Evolutionary conservation across 108 stramenopile genomes (phyloP).

Genomic region (Hondaea fermentalgiana): DNA sequence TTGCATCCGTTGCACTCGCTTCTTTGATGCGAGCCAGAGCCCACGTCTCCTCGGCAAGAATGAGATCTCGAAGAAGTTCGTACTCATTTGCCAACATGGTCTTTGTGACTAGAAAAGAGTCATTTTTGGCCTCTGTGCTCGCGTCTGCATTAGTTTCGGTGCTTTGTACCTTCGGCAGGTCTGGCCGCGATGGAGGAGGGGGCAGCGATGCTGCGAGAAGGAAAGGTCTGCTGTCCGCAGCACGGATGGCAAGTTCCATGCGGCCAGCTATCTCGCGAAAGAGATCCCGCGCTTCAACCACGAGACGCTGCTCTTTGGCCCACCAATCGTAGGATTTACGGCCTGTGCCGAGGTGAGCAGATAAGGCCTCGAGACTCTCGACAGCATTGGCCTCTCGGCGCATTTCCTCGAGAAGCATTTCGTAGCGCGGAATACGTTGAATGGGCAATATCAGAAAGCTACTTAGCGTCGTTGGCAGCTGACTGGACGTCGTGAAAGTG

Average conservation of each 20-base stretch:
- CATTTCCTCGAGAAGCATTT: background rate
- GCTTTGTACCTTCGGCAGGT: background rate
- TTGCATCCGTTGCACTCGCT: background rate
- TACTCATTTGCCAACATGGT: too few species aligned
- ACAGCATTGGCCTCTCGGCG: background rate
- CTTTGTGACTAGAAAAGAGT: too few species aligned
- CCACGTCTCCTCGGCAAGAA: too few species aligned
- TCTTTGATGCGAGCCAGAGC: background rate
- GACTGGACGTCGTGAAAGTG: background rate
- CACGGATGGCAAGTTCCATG: background rate
- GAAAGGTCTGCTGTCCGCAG: background rate
- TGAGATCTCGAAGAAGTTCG: too few species aligned
- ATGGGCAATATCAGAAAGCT: background rate
- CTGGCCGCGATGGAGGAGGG: background rate
- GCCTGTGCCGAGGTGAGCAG: background rate
- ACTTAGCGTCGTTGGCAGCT: background rate
- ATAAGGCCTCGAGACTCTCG: background rate
- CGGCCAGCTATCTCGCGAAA: background rate
- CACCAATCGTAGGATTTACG: background rate
- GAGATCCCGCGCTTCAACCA: background rate
- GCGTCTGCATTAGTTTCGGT: background rate
- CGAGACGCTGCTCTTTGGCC: background rate
- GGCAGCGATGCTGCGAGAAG: background rate
- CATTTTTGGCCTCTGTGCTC: too few species aligned
- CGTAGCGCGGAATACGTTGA: slow-evolving; percentile 1